These are phyloP conservation scores for Firmiana major DNA, from an alignment of 345 rosid species.

Conservation along the genomic window DNA sequence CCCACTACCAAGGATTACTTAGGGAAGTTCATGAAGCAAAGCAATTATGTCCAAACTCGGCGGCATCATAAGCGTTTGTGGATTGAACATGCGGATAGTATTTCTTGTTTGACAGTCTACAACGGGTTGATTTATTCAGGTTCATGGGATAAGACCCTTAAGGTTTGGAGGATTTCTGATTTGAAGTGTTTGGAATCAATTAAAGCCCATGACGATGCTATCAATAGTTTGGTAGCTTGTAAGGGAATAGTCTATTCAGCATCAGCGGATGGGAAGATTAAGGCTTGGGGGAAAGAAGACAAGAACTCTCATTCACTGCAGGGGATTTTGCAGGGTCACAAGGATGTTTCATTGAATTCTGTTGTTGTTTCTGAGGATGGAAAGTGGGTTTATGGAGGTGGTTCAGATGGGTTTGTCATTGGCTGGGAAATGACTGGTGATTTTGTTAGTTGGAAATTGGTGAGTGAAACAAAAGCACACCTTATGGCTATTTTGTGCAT, in stretches of 20 bases:
- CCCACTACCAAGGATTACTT: conserved; percentile 80
- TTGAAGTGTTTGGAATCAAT: conserved; percentile 87
- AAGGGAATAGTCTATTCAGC: conserved; percentile 81
- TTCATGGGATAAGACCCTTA: conserved; percentile 92
- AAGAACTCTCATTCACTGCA: conserved; percentile 61
- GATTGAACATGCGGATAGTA: conserved; percentile 87
- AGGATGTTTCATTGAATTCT: conserved; percentile 72
- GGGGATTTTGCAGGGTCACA: conserved; percentile 70
- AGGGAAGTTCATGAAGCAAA: conserved; percentile 80
- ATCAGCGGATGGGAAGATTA: conserved; percentile 82
- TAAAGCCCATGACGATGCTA: conserved; percentile 83
- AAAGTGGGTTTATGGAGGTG: conserved; percentile 73
- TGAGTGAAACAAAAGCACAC: conserved; percentile 66
- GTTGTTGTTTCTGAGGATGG: conserved; percentile 67
- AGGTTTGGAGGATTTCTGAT: conserved; percentile 84
- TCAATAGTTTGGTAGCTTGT: conserved; percentile 57
- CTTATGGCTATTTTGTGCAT: conserved; percentile 70
- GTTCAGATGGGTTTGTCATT: conserved; percentile 84
- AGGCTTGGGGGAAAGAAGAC: conserved; percentile 51
- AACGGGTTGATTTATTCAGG: conserved; percentile 74
- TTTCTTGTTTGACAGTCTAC: conserved; percentile 70
- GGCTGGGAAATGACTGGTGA: conserved; percentile 65
- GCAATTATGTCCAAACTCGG: conserved; percentile 71
- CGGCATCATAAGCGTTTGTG: conserved; percentile 64
- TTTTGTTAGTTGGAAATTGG: conserved; percentile 49